Evolutionary conservation across 169 alveolate genomes (phyloP).

Genomic region (Plasmodium billcollinsi): DNA sequence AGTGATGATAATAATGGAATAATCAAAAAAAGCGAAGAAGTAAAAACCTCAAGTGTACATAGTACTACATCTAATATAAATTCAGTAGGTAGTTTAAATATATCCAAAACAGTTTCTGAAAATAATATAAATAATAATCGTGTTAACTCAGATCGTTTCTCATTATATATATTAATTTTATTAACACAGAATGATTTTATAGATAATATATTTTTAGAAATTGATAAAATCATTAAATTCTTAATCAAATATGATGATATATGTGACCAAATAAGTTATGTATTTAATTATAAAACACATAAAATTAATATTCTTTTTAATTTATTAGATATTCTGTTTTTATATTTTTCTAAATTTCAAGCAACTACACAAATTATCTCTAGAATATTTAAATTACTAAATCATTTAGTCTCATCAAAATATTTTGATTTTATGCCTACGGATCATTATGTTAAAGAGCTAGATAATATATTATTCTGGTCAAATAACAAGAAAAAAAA

Average conservation of each 20-base stretch:
- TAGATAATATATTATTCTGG: conserved; percentile 50
- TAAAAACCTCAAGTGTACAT: conserved; percentile 27
- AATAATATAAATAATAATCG: conserved; percentile 8
- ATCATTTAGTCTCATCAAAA: conserved; percentile 58
- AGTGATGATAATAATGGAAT: conserved; percentile 33
- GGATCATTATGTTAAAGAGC: conserved; percentile 59
- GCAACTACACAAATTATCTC: conserved; percentile 23
- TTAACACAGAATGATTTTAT: conserved; percentile 56
- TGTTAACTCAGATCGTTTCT: conserved; percentile 47
- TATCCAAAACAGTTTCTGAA: conserved; percentile 4
- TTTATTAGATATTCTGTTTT: conserved; percentile 51
- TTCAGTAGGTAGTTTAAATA: conserved; percentile 15
- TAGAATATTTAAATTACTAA: conserved; percentile 31
- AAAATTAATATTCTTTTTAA: conserved; percentile 65
- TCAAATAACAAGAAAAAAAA: conserved; percentile 32
- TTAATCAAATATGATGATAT: conserved; percentile 47
- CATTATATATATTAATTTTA: conserved; percentile 26
- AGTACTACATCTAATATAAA: conserved; percentile 26
- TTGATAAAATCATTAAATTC: conserved; percentile 59
- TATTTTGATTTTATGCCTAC: conserved; percentile 38
- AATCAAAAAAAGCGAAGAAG: conserved; percentile 31
- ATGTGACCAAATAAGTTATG: conserved; percentile 38
- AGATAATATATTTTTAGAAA: conserved; percentile 54
- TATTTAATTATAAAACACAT: conserved; percentile 54
- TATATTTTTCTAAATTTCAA: conserved; percentile 69